Conservation (phyloP, 2,329 filamentous ascomycete genomes). For the Tolypocladium amazonense region DNA sequence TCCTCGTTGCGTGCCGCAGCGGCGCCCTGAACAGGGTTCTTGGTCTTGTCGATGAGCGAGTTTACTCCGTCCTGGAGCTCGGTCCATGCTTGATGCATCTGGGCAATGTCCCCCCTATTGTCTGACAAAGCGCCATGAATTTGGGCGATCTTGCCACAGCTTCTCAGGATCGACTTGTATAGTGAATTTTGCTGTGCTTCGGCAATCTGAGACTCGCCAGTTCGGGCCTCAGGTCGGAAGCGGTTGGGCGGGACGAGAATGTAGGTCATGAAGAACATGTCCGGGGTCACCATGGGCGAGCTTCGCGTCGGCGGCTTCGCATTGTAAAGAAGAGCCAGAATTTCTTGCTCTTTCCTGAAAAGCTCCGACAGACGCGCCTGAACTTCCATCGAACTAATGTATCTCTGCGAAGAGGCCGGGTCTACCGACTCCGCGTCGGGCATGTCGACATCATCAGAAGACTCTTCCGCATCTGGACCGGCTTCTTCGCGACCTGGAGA, state of each 20-base stretch:
- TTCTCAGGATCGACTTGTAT: constrained; percentile 74
- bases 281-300: constrained; percentile 49
- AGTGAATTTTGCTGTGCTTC: constrained; percentile 83
- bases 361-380: constrained; percentile 66
- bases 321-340: constrained; percentile 77
- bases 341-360: constrained; percentile 78
- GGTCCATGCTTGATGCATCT: constrained; percentile 73
- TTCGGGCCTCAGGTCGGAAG: constrained; percentile 77
- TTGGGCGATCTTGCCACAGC: constrained; percentile 61
- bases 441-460: constrained; percentile 19
- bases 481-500: constrained; percentile 31
- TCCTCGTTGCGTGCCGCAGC: constrained; percentile 74
- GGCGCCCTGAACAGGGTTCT: constrained; percentile 70
- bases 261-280: constrained; percentile 90
- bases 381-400: constrained; percentile 75
- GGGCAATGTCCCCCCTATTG: constrained; percentile 43
- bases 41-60: constrained; percentile 80
- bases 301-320: constrained; percentile 54
- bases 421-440: constrained; percentile 19
- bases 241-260: constrained; percentile 87
- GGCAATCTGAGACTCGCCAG: constrained; percentile 69
- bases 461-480: constrained; percentile 37
- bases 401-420: constrained; percentile 45
- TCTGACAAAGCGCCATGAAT: constrained; percentile 47
- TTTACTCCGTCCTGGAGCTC: constrained; percentile 85